Conservation (phyloP, 2,329 filamentous ascomycete species). For the Curvularia sp. region DNA sequence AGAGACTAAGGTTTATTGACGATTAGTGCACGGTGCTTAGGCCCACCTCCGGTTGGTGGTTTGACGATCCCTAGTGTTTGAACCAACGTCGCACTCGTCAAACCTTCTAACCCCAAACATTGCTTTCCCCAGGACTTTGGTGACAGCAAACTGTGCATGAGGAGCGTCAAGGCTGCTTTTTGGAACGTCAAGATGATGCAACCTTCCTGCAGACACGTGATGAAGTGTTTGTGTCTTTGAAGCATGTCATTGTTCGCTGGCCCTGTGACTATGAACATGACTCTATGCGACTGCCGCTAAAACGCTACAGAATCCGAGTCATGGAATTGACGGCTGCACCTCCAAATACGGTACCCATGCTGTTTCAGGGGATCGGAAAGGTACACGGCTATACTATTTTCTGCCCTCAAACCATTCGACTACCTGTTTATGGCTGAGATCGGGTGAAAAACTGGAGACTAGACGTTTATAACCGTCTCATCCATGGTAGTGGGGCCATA, state of each 20-base stretch:
- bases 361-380: conserved; percentile 33
- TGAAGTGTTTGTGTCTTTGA: background rate
- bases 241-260: conserved; percentile 1
- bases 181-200: background rate
- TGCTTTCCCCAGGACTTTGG: conserved; percentile 20
- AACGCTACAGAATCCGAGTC: conserved; percentile 28
- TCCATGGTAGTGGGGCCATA: conserved; percentile 51
- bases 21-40: conserved; percentile 25
- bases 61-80: conserved; percentile 34
- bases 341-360: conserved; percentile 22
- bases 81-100: conserved; percentile 31
- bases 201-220: background rate
- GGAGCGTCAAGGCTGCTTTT: conserved; percentile 13
- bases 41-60: conserved; percentile 33
- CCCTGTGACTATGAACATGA: conserved; percentile 6
- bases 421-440: conserved; percentile 51
- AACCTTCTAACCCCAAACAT: conserved; percentile 27
- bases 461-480: conserved; percentile 51
- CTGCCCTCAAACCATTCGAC: conserved; percentile 42
- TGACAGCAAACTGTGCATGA: conserved; percentile 18
- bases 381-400: conserved; percentile 33
- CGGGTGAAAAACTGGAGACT: conserved; percentile 55
- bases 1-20: conserved; percentile 36
- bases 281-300: conserved; percentile 10
- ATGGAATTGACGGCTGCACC: conserved; percentile 22